These are phyloP conservation scores for Paraconiothyrium sp. DNA, from an alignment of 2,329 filamentous ascomycete genomes.

Conservation along the genomic window DNA sequence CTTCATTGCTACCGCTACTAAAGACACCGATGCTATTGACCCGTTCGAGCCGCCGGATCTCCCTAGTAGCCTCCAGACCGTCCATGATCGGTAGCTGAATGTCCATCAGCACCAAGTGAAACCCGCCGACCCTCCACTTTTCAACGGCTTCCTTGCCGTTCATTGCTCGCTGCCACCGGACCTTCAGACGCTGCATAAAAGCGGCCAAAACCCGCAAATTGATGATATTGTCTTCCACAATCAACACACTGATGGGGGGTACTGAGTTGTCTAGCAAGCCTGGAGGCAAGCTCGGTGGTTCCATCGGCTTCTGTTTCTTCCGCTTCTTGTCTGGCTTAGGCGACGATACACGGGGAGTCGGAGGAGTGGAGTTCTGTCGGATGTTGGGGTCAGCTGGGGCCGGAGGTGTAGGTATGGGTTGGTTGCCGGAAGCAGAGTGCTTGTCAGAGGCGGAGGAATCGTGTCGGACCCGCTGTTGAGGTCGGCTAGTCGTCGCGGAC, in stretches of 20 bases:
- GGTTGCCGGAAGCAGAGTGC: constrained; percentile 53
- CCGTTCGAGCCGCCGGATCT: constrained; percentile 88
- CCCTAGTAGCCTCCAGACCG: constrained; percentile 91
- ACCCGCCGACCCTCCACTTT: constrained; percentile 92
- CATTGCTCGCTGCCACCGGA: constrained; percentile 96
- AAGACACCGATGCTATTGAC: constrained; percentile 95
- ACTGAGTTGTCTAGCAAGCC: constrained; percentile 79
- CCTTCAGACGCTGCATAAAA: constrained; percentile 94
- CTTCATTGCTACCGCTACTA: constrained; percentile 61
- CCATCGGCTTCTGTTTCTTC: constrained; percentile 53
- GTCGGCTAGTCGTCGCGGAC: constrained; percentile 50
- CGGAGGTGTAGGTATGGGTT: constrained; percentile 66
- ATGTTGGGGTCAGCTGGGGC: constrained; percentile 56
- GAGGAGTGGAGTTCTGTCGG: constrained; percentile 53
- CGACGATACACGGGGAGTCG: constrained; percentile 61
- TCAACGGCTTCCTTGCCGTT: constrained; percentile 92
- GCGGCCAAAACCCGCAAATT: constrained; percentile 93
- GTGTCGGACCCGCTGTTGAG: constrained; percentile 45
- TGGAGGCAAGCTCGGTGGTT: constrained; percentile 59
- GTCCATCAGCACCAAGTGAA: constrained; percentile 97
- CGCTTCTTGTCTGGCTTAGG: constrained; percentile 61
- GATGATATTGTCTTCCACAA: constrained; percentile 99
- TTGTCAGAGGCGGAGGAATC: constrained; percentile 57
- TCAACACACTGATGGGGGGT: constrained; percentile 95
- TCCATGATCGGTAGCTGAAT: constrained; percentile 98